Percentiles rank a stretch among this genome's conserved stretches.
Evolutionary conservation across 2,329 filamentous ascomycete genomes (phyloP).

Genomic region (Epichloe baconii): DNA sequence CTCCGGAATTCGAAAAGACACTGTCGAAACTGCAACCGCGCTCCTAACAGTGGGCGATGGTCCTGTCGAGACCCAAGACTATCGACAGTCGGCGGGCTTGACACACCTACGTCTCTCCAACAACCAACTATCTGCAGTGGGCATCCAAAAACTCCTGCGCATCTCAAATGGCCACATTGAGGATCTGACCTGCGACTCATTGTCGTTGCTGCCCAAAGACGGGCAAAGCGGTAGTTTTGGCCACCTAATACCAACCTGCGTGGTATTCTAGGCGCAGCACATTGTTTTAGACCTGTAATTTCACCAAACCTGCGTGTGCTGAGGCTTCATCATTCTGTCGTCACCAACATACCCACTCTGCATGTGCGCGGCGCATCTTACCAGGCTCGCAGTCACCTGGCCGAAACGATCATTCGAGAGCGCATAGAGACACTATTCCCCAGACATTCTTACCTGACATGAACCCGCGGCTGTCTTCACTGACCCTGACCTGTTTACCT

Average conservation of each 20-base stretch:
- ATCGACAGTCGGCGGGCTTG: slow-evolving; percentile 18
- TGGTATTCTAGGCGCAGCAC: slow-evolving; percentile 31
- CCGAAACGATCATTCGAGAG: slow-evolving; percentile 31
- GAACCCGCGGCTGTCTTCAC: slow-evolving; percentile 39
- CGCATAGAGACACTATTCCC: slow-evolving; percentile 32
- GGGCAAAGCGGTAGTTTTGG: slow-evolving; percentile 11
- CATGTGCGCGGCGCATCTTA: slow-evolving; percentile 23
- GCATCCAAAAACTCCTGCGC: slow-evolving; percentile 30
- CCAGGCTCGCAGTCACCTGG: slow-evolving; percentile 25
- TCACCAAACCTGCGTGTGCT: slow-evolving; percentile 40
- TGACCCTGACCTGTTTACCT: slow-evolving; percentile 43
- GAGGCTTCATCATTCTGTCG: slow-evolving; percentile 45
- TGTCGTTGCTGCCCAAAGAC: slow-evolving; percentile 16
- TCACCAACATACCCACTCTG: slow-evolving; percentile 40
- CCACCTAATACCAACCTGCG: slow-evolving; percentile 20
- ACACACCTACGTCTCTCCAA: slow-evolving; percentile 42
- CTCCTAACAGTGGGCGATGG: slow-evolving; percentile 10
- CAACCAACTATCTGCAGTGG: slow-evolving; percentile 32
- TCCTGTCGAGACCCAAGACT: slow-evolving; percentile 7
- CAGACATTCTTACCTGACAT: slow-evolving; percentile 38
- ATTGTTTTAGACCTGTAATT: slow-evolving; percentile 38
- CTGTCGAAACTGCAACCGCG: slow-evolving; percentile 14
- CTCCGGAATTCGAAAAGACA: slow-evolving; percentile 14
- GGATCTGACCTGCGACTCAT: slow-evolving; percentile 37
- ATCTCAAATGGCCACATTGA: slow-evolving; percentile 33